phyloP scores from a whole-genome alignment of 805 yeast species.

The Candida coquimbonensis region DNA sequence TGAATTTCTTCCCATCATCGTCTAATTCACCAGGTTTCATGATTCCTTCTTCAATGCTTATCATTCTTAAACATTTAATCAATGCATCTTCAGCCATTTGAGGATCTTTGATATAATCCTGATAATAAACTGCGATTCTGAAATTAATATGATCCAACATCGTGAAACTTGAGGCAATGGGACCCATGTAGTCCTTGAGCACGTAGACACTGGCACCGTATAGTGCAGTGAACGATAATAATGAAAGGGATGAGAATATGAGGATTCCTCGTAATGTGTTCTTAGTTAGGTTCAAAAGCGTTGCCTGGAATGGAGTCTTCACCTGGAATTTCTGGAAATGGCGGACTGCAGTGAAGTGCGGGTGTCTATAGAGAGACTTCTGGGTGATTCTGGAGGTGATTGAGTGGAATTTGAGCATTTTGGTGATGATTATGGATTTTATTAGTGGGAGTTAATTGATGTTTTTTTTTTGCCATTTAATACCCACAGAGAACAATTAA shows the following conservation, averaged over 20 bases:
- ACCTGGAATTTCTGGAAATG: too few relatives aligned
- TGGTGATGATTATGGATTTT: too few relatives aligned
- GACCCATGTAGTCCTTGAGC: conserved; percentile 8
- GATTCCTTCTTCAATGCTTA: conserved; percentile 27
- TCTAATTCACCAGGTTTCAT: conserved; percentile 9
- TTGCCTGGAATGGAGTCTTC: too few relatives aligned
- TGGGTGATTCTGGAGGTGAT: too few relatives aligned
- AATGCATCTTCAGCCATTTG: conserved; percentile 29
- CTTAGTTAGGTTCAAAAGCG: too few relatives aligned
- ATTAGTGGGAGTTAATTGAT: too few relatives aligned
- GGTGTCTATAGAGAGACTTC: too few relatives aligned
- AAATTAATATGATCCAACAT: neutral
- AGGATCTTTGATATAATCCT: conserved; percentile 27
- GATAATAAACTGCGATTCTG: conserved; percentile 33
- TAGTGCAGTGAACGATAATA: neutral
- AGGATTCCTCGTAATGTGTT: conserved; percentile 4
- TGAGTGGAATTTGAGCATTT: too few relatives aligned
- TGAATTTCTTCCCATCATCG: conserved; percentile 13
- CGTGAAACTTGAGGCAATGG: conserved; percentile 8
- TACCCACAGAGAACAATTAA: too few relatives aligned
- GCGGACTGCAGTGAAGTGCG: too few relatives aligned
- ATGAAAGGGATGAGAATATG: conserved; percentile 9
- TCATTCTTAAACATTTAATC: conserved; percentile 22
- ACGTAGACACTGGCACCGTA: conserved; percentile 5
- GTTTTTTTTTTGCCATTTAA: too few relatives aligned